phyloP scores from a whole-genome alignment of 495 filamentous ascomycete species.

The Jackrogersella multiformis region DNA sequence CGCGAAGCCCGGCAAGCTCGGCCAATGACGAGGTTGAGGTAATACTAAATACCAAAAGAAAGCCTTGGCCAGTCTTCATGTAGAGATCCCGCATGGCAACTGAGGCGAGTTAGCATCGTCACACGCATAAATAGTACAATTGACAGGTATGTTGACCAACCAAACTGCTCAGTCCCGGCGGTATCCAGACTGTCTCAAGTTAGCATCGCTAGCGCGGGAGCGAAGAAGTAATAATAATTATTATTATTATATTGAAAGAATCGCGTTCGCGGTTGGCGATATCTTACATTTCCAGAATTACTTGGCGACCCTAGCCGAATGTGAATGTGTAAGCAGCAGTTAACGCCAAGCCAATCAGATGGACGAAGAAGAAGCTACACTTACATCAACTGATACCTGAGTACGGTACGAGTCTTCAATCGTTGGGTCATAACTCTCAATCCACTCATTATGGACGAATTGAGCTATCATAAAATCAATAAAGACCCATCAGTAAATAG shows the following conservation, averaged over 20 bases:
- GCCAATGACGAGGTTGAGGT: slow-evolving; percentile 85
- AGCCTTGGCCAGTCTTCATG: slow-evolving; percentile 97
- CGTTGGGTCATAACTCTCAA: slow-evolving; percentile 98
- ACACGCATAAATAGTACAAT: slow-evolving; percentile 6
- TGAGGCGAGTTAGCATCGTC: slow-evolving; percentile 42
- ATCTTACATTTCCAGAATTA: slow-evolving; percentile 92
- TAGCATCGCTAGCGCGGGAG: slow-evolving; percentile 26
- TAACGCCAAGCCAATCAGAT: slow-evolving; percentile 28
- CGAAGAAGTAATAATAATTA: slow-evolving; percentile 17
- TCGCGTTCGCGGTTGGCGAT: slow-evolving; percentile 29
- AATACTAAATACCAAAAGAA: slow-evolving; percentile 97
- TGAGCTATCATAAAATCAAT: slow-evolving; percentile 70
- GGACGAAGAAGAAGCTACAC: slow-evolving; percentile 40
- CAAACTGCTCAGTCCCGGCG: slow-evolving; percentile 98
- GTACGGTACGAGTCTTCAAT: slow-evolving; percentile 98
- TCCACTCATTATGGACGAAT: slow-evolving; percentile 99
- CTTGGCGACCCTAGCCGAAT: slow-evolving; percentile 83
- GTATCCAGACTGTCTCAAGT: slow-evolving; percentile 79
- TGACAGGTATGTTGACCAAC: slow-evolving; percentile 64
- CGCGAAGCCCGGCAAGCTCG: slow-evolving; percentile 87
- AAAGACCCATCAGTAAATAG: slow-evolving; percentile 38
- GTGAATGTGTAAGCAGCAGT: slow-evolving; percentile 42
- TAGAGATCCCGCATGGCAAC: slow-evolving; percentile 83
- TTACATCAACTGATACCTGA: slow-evolving; percentile 92
- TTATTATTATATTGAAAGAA: too few relatives aligned